Base-by-base conservation (phyloP, 2,329 filamentous ascomycete genomes). In the Arthrinium puccinioides region DNA sequence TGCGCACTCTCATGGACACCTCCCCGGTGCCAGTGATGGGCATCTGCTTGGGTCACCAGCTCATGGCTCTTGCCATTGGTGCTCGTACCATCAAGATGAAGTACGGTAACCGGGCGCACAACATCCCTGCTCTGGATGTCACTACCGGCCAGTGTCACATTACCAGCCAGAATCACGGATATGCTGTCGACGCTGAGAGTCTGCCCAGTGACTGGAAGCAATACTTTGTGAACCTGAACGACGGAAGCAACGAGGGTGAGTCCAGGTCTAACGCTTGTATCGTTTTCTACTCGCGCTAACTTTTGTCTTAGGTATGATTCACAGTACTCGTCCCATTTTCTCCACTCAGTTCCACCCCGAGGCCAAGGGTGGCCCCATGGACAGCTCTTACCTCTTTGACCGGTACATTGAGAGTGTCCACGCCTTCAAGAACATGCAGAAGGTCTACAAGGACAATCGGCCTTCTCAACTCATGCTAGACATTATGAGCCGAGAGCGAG, bases 271-370 rank as follows among this genome's bases (percentile, higher is more conserved):
- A 60, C 44, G 62, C 54, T 25, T 21, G 19, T 23, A 23, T 15
- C 23, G 9, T 13, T 29, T 41, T 27, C 40, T 20, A 7, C 27
- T 25, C 21, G 39, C 10, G 31, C 41, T 42, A 18, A 20, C 19
- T n/a, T n/a, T n/a, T n/a, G n/a, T n/a, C n/a, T n/a, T n/a, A n/a
- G n/a, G 85, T 42, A 87, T 98, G 79, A 88, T 96, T 60, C 92
- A 98, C 76, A 88, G 84, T 67, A 84, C 85, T 41, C 86, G 90
- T 24, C 92, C 92, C 45, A 98, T 98, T 61, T 97, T 98, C 76
- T 90, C 86, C 46, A 95, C 89, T 18, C 92, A 98, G 66, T 98
- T 98, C 80, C 92, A 98, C 60, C 92, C 92, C 13, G 92, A 98
- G 68, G 92, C 92, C 50, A 95, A 95, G 74, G 92, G 92, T 43